Evolutionary conservation across 2,329 filamentous ascomycete genomes (phyloP).

Genomic region (Phialophora expanda): DNA sequence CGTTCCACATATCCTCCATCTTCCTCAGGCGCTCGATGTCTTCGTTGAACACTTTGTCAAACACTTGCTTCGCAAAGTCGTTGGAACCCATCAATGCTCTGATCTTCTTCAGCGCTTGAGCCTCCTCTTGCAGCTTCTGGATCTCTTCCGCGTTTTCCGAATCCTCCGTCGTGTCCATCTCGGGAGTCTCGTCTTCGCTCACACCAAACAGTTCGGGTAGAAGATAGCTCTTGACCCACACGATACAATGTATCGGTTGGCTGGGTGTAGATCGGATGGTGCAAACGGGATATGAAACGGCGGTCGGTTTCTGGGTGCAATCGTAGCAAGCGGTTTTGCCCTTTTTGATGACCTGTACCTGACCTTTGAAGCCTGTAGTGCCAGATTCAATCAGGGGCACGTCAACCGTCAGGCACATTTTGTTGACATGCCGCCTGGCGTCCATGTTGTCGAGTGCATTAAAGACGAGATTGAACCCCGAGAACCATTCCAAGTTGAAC

Average conservation of each 20-base stretch:
- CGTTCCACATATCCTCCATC: conserved; percentile 98
- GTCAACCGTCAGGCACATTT: conserved; percentile 91
- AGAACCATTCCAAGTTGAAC: conserved; percentile 90
- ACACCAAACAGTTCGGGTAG: conserved; percentile 93
- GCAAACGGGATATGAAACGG: conserved; percentile 93
- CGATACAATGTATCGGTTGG: conserved; percentile 97
- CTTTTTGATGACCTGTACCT: conserved; percentile 96
- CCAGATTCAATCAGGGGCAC: conserved; percentile 94
- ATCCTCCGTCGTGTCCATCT: conserved; percentile 79
- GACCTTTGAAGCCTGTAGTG: conserved; percentile 95
- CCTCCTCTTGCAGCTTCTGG: conserved; percentile 81
- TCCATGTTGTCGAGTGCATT: conserved; percentile 97
- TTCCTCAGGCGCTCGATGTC: conserved; percentile 82
- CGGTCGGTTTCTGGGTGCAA: conserved; percentile 84
- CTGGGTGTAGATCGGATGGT: conserved; percentile 96
- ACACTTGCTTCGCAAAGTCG: conserved; percentile 78
- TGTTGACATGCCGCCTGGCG: conserved; percentile 91
- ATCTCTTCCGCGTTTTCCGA: conserved; percentile 87
- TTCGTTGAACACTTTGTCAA: conserved; percentile 88
- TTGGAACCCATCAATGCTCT: conserved; percentile 77
- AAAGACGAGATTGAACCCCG: conserved; percentile 80
- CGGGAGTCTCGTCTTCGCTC: conserved; percentile 81
- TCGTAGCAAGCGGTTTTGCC: conserved; percentile 94
- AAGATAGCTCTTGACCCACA: conserved; percentile 97
- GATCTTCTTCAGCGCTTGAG: conserved; percentile 81